phyloP scores from a whole-genome alignment of 768 basidiomycete species.

The Agaricus blazei region DNA sequence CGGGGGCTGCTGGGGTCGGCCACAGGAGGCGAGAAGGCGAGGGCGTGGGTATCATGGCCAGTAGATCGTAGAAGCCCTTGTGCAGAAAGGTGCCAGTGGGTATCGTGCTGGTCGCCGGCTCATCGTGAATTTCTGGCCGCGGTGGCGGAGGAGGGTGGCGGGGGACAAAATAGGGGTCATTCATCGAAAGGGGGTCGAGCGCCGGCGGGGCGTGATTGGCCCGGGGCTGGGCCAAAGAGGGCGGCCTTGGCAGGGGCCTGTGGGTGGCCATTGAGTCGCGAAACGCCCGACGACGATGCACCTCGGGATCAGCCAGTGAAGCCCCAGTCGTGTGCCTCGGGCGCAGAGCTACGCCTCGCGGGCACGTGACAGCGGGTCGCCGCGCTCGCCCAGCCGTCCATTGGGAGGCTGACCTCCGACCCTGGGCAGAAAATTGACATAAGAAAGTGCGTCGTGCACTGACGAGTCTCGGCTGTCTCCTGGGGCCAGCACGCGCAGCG shows the following conservation, averaged over 20 bases:
- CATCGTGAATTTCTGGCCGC: conserved; percentile 35
- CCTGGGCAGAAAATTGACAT: no score
- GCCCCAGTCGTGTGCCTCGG: conserved; percentile 8
- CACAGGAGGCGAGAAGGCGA: conserved; percentile 63
- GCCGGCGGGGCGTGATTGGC: conserved; percentile 7
- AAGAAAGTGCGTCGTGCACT: neutral
- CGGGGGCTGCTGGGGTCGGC: conserved; percentile 34
- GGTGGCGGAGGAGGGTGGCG: conserved; percentile 31
- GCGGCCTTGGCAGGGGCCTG: conserved; percentile 9
- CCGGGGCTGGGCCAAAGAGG: conserved; percentile 3
- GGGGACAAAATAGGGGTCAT: conserved; percentile 32
- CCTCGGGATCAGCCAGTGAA: neutral
- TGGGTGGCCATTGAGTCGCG: neutral
- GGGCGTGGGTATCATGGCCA: conserved; percentile 72
- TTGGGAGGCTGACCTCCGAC: no score
- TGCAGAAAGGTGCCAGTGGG: conserved; percentile 73
- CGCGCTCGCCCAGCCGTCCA: no score
- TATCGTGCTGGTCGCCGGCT: conserved; percentile 39
- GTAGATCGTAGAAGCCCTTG: conserved; percentile 87
- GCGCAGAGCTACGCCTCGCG: conserved; percentile 4
- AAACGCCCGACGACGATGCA: neutral
- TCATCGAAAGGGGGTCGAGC: conserved; percentile 22
- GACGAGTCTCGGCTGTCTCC: neutral
- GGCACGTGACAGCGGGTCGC: conserved; percentile 4
- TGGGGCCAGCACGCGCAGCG: neutral